phyloP scores from a whole-genome alignment of 2,329 filamentous ascomycete genomes.

The Bertia moriformis region DNA sequence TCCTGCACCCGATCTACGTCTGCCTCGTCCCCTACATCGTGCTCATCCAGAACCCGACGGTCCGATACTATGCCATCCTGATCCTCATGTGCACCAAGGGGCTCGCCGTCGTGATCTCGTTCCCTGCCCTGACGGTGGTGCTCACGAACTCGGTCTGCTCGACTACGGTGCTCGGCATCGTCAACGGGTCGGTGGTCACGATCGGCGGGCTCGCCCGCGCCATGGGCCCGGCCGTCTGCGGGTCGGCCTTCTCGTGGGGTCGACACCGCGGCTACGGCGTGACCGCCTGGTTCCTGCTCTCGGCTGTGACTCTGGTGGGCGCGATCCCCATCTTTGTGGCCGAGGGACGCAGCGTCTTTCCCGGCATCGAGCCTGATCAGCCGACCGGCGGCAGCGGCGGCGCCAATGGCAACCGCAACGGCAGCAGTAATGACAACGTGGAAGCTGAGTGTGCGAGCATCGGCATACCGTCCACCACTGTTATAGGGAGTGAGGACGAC shows the following conservation, averaged over 20 bases:
- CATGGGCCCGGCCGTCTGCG: constrained; percentile 60
- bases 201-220: constrained; percentile 70
- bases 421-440: constrained; percentile 8
- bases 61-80: constrained; percentile 49
- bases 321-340: constrained; percentile 62
- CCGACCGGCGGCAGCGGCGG: constrained; percentile 14
- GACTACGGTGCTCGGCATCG: constrained; percentile 64
- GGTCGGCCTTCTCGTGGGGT: constrained; percentile 61
- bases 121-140: constrained; percentile 79
- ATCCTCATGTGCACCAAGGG: constrained; percentile 60
- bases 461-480: too few species aligned
- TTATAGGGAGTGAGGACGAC: not conserved
- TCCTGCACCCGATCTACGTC: constrained; percentile 63
- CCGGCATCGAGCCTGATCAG: constrained; percentile 16
- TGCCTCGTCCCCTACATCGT: constrained; percentile 69
- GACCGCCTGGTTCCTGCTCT: constrained; percentile 69
- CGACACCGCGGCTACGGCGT: constrained; percentile 64
- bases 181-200: constrained; percentile 82
- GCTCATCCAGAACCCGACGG: constrained; percentile 31
- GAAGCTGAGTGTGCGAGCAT: constrained; percentile 1
- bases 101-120: constrained; percentile 65
- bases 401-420: constrained; percentile 16
- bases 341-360: constrained; percentile 60
- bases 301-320: constrained; percentile 45
- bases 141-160: constrained; percentile 75